These are phyloP conservation scores for Zygosaccharomyces kombuchaensis DNA, from an alignment of 805 yeast genomes.

Conservation along the genomic window DNA sequence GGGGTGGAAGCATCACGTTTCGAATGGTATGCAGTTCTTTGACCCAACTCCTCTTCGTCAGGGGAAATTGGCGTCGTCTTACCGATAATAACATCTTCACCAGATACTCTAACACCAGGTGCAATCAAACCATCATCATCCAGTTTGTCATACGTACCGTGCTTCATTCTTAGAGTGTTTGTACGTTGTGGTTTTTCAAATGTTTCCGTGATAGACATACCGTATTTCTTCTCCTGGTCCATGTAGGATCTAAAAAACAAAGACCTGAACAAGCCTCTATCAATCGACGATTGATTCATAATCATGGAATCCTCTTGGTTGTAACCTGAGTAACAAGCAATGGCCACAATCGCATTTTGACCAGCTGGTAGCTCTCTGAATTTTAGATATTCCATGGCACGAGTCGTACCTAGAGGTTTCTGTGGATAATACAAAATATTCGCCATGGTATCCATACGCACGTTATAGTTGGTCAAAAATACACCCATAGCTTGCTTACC, in stretches of 20 bases:
- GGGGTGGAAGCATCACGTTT: conserved; percentile 99
- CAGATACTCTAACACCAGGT: conserved; percentile 98
- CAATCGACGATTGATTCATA: conserved; percentile 97
- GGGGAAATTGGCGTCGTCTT: conserved; percentile 99
- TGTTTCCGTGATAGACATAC: conserved; percentile 97
- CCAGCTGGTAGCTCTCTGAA: conserved; percentile 99
- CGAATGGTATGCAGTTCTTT: conserved; percentile 96
- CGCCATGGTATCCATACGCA: conserved; percentile 99
- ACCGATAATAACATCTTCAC: conserved; percentile 98
- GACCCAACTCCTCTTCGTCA: conserved; percentile 97
- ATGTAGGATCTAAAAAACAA: conserved; percentile 94
- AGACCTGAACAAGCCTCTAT: conserved; percentile 93
- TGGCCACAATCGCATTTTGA: conserved; percentile 97
- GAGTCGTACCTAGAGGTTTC: conserved; percentile 95
- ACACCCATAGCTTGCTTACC: conserved; percentile 99
- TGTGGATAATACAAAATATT: conserved; percentile 96
- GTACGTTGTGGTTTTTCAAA: conserved; percentile 96
- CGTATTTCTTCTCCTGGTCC: conserved; percentile 98
- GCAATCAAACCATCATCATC: conserved; percentile 98
- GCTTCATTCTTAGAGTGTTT: conserved; percentile 91
- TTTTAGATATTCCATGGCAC: conserved; percentile 95
- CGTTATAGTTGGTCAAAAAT: conserved; percentile 87
- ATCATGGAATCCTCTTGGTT: conserved; percentile 99
- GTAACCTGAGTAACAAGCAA: conserved; percentile 96
- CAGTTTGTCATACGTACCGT: conserved; percentile 95